phyloP scores from a whole-genome alignment of 139 green algal species.

The Chlorella sp. region DNA sequence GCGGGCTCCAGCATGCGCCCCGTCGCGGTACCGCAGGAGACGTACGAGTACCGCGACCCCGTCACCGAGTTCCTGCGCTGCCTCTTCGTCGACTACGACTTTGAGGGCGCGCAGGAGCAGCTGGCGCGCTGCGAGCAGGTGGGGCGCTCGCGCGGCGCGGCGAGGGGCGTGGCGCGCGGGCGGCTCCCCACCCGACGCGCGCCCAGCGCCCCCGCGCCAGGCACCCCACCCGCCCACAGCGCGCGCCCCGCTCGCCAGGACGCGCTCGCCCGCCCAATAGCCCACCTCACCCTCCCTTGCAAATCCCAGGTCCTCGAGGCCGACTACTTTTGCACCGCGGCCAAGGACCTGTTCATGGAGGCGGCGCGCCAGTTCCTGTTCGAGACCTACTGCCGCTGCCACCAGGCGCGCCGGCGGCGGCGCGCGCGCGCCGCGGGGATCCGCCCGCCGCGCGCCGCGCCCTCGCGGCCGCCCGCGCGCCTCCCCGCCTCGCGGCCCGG shows the following conservation, averaged over 20 bases:
- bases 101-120: slow-evolving; percentile 93
- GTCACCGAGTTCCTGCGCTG: slow-evolving; percentile 92
- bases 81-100: slow-evolving; percentile 96
- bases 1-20: no score
- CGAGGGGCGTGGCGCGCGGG: neutral
- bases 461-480: neutral
- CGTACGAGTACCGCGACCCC: slow-evolving; percentile 57
- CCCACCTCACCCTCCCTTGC: neutral
- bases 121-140: slow-evolving; percentile 90
- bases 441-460: neutral
- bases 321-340: slow-evolving; percentile 93
- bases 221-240: neutral
- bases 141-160: neutral
- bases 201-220: neutral
- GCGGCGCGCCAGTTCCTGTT: slow-evolving; percentile 96
- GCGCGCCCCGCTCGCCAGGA: neutral
- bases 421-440: slow-evolving; percentile 29
- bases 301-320: slow-evolving; percentile 61
- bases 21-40: slow-evolving; percentile 20
- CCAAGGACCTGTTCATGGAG: slow-evolving; percentile 95
- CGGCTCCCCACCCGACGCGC: neutral
- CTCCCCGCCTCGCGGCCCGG: neutral
- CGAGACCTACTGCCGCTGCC: slow-evolving; percentile 94
- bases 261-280: no score
- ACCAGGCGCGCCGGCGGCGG: slow-evolving; percentile 42